Base-by-base conservation (phyloP, 192 early-diverging fungal species). In the Mortierella antarctica region DNA sequence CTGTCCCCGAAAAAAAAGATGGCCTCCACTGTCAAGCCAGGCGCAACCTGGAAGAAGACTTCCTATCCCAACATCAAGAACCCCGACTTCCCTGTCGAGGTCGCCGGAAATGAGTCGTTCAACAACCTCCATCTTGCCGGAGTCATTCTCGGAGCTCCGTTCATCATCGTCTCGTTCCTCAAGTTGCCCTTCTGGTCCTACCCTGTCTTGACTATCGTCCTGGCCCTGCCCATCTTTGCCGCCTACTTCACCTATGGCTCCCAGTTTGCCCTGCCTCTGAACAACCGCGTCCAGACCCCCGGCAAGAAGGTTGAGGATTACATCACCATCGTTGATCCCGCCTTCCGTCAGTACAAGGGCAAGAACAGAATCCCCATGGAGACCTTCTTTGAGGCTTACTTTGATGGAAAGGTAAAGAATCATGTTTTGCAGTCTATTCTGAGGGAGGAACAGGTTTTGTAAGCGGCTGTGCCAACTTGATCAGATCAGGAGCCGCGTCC, bases 371-470 rank as follows among this genome's bases (percentile, higher is more conserved):
- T 99, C 70, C 96, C 98, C 57, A 98, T 98, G 92, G 98, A 97
- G 83, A 91, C 91, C 58, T 97, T 97, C 86, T 99, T 97, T 69
- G 98, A 99, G 82, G 91, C 90, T 71, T 99, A 97, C 89, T 96
- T 99, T 89, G 95, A 95, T 76, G 94, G 90, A 44, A 93, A 80
- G 77, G 77, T 80, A 80, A 62, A 11, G 21, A 18, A 9, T 23
- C 44, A 48, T 17, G 1, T 10, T 62, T 52, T 40, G 21, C 21
- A 40, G 11, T 55, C 53, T 42, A n/a, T 52, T 48, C 31, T 31
- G 31, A 31, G 31, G 31, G 31, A 31, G 31, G 31, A 31, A 31
- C 31, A 31, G 31, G 31, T 31, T 31, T 31, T 31, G 31, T 31
- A 31, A 1, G 31, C 31, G 31, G 31, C 31, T 31, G 3, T 31